These are phyloP conservation scores for Dalbergia cultrata DNA, from an alignment of 306 rosid genomes.

Conservation along the genomic window DNA sequence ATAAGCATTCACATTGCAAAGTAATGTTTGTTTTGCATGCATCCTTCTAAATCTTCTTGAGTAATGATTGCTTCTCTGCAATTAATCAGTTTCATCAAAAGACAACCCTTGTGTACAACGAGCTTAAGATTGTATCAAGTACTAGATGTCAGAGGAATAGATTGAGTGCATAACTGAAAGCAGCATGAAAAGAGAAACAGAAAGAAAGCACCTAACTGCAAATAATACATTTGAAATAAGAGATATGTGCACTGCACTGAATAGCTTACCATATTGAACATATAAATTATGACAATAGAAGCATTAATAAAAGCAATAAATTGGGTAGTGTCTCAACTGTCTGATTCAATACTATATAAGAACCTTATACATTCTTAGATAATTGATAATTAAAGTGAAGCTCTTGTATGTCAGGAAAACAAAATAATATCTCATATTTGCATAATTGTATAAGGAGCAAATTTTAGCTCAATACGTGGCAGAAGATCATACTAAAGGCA, in stretches of 20 bases:
- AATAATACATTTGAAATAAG: neutral
- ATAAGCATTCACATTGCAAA: constrained; percentile 62
- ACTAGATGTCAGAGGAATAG: neutral
- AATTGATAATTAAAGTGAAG: too few relatives aligned
- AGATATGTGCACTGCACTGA: neutral
- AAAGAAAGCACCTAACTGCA: neutral
- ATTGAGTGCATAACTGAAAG: neutral
- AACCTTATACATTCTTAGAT: too few relatives aligned
- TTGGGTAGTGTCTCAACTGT: too few relatives aligned
- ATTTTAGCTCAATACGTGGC: neutral
- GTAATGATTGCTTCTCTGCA: constrained; percentile 65
- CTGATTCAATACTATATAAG: too few relatives aligned
- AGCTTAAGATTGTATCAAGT: neutral
- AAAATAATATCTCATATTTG: too few relatives aligned
- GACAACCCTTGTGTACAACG: constrained; percentile 29
- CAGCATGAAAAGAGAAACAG: neutral
- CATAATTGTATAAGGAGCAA: too few relatives aligned
- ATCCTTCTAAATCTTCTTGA: constrained; percentile 57
- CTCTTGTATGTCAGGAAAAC: too few relatives aligned
- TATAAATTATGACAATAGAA: neutral
- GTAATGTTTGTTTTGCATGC: constrained; percentile 60
- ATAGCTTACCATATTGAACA: neutral
- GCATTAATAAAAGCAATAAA: neutral
- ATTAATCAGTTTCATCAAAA: constrained; percentile 11
- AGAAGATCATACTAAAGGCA: too few relatives aligned